Base-by-base conservation (phyloP, 139 green algal genomes). In the Coccomyxa sp. region DNA sequence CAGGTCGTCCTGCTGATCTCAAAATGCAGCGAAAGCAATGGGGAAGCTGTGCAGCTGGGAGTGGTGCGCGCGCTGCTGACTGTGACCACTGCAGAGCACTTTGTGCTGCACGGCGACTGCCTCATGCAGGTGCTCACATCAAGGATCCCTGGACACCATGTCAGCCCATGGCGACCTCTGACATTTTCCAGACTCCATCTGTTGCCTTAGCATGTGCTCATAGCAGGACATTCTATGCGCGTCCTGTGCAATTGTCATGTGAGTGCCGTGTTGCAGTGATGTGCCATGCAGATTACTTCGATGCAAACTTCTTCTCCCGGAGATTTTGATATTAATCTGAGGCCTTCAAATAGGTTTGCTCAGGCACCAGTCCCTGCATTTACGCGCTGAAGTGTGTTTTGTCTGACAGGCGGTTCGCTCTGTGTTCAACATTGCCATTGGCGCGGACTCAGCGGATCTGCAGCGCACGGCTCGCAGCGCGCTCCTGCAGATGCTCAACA, bases 401-500 rank as follows among this genome's bases (percentile, higher is more conserved):
- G 38, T 7, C 17, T 3, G 21, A 45, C 77, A 81, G 77, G 57
- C 77, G 12, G 83, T 97, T 18, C 88, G 94, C 23, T 91, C 91
- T 0, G 92, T 96, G 0, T 98, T 98, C 89, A 97, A 97, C 86
- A 83, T 97, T 13, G 94, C 94, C n/a, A 88, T 98, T 17, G 91
- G 90, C 74, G 88, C 82, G 25, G 91, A 95, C 30, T 77, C 75
- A 11, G 58, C 58, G 32, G 92, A 92, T 25, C 94, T 96, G 81
- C 92, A 95, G 83, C 90, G 90, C 60, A 96, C 94, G 1, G 93
- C 95, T 0, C 88, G 86, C 81, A 95, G 93, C 17, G 94, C 95
- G 14, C 88, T 98, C 87, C 90, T 97, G 83, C 90, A 95, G 66
- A 97, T 97, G 91, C 87, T 98, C 31, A 97, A 97, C 87, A 97